Conservation (phyloP, 164 flowering plant genomes). For the Echeveria elegans region DNA sequence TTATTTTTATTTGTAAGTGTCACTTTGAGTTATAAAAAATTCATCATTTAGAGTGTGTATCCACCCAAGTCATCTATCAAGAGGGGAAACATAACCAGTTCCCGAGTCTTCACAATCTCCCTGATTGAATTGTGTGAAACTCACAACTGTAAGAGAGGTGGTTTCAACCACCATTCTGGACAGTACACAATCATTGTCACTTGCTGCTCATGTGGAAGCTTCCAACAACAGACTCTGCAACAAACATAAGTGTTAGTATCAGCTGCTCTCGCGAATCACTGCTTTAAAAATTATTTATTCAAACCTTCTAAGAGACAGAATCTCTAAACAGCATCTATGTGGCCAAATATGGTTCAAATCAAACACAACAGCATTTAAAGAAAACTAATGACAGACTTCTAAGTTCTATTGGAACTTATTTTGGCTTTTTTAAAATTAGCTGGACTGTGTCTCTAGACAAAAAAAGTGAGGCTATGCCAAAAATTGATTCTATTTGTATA, state of each 20-base stretch:
- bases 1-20: no score
- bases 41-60: neutral
- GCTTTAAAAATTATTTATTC: neutral
- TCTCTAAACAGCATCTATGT: no score
- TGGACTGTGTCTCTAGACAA: no score
- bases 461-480: no score
- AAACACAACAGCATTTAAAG: no score
- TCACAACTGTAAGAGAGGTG: neutral
- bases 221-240: neutral
- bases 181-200: neutral
- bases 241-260: neutral
- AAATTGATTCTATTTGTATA: no score
- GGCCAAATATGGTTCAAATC: no score
- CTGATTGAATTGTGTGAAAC: neutral
- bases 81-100: neutral
- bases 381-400: no score
- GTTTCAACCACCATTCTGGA: neutral
- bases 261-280: neutral
- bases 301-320: neutral
- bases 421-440: no score
- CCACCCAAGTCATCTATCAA: neutral
- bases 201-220: neutral
- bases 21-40: no score
- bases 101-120: neutral
- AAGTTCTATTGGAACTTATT: no score